phyloP scores from a whole-genome alignment of 306 rosid genomes.

The Malus orientalis region DNA sequence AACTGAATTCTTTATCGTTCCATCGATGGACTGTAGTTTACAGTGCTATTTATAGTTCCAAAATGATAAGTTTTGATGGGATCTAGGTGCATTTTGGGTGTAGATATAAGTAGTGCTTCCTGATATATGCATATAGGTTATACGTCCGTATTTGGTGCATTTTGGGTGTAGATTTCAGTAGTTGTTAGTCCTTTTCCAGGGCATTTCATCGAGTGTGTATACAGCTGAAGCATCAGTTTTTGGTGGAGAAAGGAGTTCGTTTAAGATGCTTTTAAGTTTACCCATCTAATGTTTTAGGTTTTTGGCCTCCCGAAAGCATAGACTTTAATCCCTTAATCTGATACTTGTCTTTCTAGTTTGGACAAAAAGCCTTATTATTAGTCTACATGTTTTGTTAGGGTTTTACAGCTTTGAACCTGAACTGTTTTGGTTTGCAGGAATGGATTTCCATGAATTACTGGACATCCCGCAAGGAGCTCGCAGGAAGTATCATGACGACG shows the following conservation, averaged over 20 bases:
- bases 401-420: neutral
- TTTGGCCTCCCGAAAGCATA: neutral
- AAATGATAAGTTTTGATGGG: neutral
- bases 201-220: neutral
- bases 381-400: too few species aligned
- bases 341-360: neutral
- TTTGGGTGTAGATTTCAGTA: neutral
- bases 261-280: neutral
- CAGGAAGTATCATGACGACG: conserved; percentile 97
- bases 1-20: too few species aligned
- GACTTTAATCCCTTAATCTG: too few species aligned
- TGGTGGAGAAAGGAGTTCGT: neutral
- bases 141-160: neutral
- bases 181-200: neutral
- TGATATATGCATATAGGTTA: neutral
- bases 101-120: neutral
- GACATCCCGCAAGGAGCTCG: conserved; percentile 98
- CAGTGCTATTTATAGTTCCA: neutral
- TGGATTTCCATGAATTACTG: conserved; percentile 92
- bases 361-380: too few species aligned
- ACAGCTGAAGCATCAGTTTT: neutral
- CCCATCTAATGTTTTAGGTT: neutral
- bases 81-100: too few species aligned
- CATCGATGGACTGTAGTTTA: too few species aligned
- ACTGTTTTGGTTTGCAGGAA: conserved; percentile 48